Conservation (phyloP, 2,329 filamentous ascomycete genomes). For the Thelonectria discophora region DNA sequence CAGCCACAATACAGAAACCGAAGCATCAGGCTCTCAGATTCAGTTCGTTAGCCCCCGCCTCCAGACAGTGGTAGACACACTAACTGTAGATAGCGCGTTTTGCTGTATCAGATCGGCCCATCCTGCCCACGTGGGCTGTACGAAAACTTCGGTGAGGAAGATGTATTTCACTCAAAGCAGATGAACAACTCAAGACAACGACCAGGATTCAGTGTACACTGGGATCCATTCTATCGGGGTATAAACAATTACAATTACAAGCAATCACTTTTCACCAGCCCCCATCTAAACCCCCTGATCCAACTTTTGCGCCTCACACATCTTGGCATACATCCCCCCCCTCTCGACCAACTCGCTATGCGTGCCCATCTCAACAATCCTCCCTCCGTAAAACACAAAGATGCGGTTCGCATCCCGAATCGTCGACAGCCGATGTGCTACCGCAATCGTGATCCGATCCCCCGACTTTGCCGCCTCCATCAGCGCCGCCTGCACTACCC, state of each 20-base stretch:
- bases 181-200: too few species aligned
- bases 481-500: slow-evolving; percentile 12
- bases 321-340: background rate
- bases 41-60: too few species aligned
- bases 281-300: background rate
- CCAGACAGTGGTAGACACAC: too few species aligned
- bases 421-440: slow-evolving; percentile 23
- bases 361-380: slow-evolving; percentile 16
- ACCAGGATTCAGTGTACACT: too few species aligned
- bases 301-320: slow-evolving; percentile 19
- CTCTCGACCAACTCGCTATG: slow-evolving; percentile 11
- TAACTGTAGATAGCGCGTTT: too few species aligned
- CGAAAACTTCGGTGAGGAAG: too few species aligned
- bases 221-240: background rate
- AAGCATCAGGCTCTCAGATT: too few species aligned
- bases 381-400: slow-evolving; percentile 12
- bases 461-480: slow-evolving; percentile 5
- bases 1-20: too few species aligned
- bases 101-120: too few species aligned
- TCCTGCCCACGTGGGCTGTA: too few species aligned
- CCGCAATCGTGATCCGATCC: slow-evolving; percentile 20
- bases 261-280: background rate
- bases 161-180: too few species aligned
- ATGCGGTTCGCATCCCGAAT: slow-evolving; percentile 16
- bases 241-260: background rate